These are phyloP conservation scores for Astathelohania contejeani DNA, from an alignment of 371 early-diverging fungal species.

Conservation along the genomic window DNA sequence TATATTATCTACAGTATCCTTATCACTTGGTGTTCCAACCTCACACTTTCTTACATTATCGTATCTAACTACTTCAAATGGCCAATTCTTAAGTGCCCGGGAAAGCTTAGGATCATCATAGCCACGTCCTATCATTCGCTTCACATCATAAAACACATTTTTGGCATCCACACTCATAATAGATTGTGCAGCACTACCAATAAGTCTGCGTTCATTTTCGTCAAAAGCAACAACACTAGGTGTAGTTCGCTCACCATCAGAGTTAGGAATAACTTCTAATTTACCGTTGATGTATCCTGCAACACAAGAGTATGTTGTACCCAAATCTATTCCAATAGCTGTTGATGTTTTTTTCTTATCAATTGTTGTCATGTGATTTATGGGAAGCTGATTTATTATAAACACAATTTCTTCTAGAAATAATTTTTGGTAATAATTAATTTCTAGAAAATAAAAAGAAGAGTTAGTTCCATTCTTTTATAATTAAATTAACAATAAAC, in stretches of 20 bases:
- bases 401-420: constrained; percentile 19
- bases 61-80: constrained; percentile 44
- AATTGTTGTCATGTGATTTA: no score
- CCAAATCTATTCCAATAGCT: constrained; percentile 61
- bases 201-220: constrained; percentile 64
- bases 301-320: constrained; percentile 97
- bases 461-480: not conserved
- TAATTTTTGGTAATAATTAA: not conserved
- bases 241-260: constrained; percentile 83
- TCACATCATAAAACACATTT: constrained; percentile 82
- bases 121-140: constrained; percentile 69
- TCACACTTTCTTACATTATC: constrained; percentile 20
- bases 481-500: no score
- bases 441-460: constrained; percentile 1
- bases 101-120: constrained; percentile 38
- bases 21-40: constrained; percentile 35
- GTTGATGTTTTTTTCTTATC: constrained; percentile 1
- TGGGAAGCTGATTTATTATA: no score
- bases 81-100: constrained; percentile 47
- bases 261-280: constrained; percentile 60
- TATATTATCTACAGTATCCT: constrained; percentile 24
- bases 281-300: constrained; percentile 81
- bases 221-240: constrained; percentile 83
- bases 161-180: constrained; percentile 67
- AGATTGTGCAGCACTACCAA: constrained; percentile 81